These are phyloP conservation scores for Ensete glaucum DNA, from an alignment of 176 grass and related monocot genomes.

Conservation along the genomic window DNA sequence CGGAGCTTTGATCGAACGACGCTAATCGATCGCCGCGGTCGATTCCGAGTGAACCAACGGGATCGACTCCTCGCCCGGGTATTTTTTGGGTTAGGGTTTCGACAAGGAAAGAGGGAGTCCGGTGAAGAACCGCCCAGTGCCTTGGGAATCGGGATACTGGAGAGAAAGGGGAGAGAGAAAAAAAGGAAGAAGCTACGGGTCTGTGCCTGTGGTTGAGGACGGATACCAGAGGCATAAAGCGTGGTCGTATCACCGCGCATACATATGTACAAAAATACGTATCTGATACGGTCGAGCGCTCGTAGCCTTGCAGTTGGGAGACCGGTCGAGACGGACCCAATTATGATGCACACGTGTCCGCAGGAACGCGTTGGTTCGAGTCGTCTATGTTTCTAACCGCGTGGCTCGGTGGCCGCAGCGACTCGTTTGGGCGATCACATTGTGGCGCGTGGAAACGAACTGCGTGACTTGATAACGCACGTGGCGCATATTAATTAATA, in stretches of 20 bases:
- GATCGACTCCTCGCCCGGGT: not conserved
- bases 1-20: not conserved
- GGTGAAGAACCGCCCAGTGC: not conserved
- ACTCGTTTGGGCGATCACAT: no score
- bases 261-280: no score
- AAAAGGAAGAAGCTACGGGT: not conserved
- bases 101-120: not conserved
- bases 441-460: no score
- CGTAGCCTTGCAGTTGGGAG: no score
- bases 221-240: not conserved
- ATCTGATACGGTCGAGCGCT: no score
- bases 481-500: no score
- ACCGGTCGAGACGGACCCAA: no score
- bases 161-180: not conserved
- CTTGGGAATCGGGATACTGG: not conserved
- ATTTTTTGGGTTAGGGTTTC: not conserved
- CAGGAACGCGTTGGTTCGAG: no score
- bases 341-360: no score
- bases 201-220: not conserved
- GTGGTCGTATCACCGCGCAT: not conserved
- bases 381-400: no score
- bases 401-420: no score
- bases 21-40: not conserved
- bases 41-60: not conserved
- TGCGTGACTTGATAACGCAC: no score